Evolutionary conservation across 805 yeast species (phyloP).

Genomic region (Kluyveromyces starmeri): DNA sequence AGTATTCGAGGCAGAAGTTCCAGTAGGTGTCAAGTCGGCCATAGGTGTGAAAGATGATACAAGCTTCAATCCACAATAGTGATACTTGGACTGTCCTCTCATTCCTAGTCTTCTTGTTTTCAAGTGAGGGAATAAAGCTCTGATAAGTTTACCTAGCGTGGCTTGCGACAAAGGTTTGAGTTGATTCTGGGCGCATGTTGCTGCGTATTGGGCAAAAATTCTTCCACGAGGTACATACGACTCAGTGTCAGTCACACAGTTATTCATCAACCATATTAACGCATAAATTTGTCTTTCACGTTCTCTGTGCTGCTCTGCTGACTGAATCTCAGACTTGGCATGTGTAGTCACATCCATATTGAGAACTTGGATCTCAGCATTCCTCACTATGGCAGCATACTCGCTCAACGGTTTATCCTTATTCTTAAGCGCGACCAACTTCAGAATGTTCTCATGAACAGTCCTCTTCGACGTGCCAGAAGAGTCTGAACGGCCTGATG

Average conservation of each 20-base stretch:
- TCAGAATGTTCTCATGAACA: slow-evolving; percentile 26
- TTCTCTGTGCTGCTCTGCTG: slow-evolving; percentile 36
- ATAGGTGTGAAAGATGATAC: slow-evolving; percentile 25
- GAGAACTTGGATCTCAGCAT: slow-evolving; percentile 32
- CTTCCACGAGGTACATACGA: slow-evolving; percentile 57
- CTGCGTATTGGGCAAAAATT: slow-evolving; percentile 59
- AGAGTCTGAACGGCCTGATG: slow-evolving; percentile 22
- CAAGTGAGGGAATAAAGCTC: slow-evolving; percentile 54
- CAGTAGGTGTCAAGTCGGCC: slow-evolving; percentile 16
- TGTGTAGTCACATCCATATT: slow-evolving; percentile 25
- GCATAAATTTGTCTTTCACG: slow-evolving; percentile 72
- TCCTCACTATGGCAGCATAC: slow-evolving; percentile 37
- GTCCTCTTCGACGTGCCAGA: slow-evolving; percentile 10
- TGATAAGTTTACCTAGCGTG: slow-evolving; percentile 66
- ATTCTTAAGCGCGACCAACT: slow-evolving; percentile 22
- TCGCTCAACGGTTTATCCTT: slow-evolving; percentile 34
- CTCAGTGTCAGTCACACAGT: slow-evolving; percentile 42
- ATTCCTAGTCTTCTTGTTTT: slow-evolving; percentile 74
- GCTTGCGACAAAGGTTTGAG: slow-evolving; percentile 65
- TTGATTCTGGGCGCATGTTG: slow-evolving; percentile 44
- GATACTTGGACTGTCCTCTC: slow-evolving; percentile 76
- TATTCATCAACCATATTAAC: slow-evolving; percentile 66
- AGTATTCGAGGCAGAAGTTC: slow-evolving; percentile 8
- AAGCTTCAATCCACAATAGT: slow-evolving; percentile 66
- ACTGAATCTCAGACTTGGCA: slow-evolving; percentile 21